Base-by-base conservation (phyloP, 2,329 filamentous ascomycete species). In the Colletotrichum sp. region DNA sequence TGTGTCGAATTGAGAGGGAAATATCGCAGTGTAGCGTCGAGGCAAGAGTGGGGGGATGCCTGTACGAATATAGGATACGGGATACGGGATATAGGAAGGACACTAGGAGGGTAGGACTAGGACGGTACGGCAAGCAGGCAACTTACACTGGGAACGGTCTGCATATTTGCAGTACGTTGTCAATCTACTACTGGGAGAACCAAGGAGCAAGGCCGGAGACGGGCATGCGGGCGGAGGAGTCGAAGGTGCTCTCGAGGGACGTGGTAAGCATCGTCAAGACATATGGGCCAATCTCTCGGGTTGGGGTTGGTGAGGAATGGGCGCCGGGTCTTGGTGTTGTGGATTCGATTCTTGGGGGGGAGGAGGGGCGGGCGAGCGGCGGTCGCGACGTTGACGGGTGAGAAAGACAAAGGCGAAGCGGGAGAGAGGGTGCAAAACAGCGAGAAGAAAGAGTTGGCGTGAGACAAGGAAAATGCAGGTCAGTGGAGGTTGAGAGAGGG, bases 61-160 rank as follows among this genome's bases (percentile, higher is more conserved):
- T 75, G 71, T 63, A 63, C 60, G 71, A 60, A 82, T 48, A 36
- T 15, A 61, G 13, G 34, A 30, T 66, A 9, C 32, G 28, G 59
- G 30, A 61, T 61, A 61, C 19, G 19, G 59, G 57, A 61, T 61
- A 61, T 15, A 22, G 19, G 59, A 30, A 61, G 59, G 27, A 22
- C 32, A 27, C 59, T 52, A 12, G n/a, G 44, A 52, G 44, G 44
- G 44, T 22, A 48, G 44, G 44, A 52, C 44, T 59, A 44, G 22
- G 52, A 70, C 32, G 28, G 68, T 27, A 64, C 48, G 57, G 39
- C n/a, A 27, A 32, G 67, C 22, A 61, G 48, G 5, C 34, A 72
- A 87, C 86, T 85, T 84, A 88, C 86, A 83, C 85, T 87, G 80
- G 88, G 88, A 85, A 90, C 86, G 79, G 88, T 86, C 87, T 90